phyloP scores from a whole-genome alignment of 306 rosid species.

The Mimosa pudica region DNA sequence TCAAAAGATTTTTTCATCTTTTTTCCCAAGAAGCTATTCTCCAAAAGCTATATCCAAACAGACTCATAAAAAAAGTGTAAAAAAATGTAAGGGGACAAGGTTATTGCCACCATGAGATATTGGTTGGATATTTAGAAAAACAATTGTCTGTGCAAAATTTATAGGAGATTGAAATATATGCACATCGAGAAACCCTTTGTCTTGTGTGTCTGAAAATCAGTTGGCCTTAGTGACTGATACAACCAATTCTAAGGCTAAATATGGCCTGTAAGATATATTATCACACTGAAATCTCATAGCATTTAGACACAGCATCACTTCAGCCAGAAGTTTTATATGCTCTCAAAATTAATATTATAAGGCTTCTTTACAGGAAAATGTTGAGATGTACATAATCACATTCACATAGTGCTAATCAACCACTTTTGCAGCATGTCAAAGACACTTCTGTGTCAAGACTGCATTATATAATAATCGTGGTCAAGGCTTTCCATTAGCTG shows the following conservation, averaged over 20 bases:
- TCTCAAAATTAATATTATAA: conserved; percentile 33
- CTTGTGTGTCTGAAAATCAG: background rate
- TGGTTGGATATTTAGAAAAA: background rate
- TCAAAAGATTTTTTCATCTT: too few species aligned
- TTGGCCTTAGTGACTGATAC: background rate
- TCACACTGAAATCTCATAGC: conserved; percentile 27
- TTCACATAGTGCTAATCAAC: conserved; percentile 25
- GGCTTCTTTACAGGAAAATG: conserved; percentile 40
- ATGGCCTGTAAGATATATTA: background rate
- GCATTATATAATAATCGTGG: background rate
- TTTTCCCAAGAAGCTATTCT: too few species aligned
- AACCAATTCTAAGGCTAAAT: background rate
- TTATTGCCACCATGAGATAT: background rate
- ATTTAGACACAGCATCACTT: conserved; percentile 30
- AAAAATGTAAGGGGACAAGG: background rate
- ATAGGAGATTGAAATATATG: background rate
- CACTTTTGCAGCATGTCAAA: conserved; percentile 5
- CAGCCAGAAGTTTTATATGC: conserved; percentile 30
- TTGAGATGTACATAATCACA: conserved; percentile 44
- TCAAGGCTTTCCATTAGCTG: conserved; percentile 54
- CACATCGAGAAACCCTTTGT: background rate
- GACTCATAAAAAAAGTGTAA: too few species aligned
- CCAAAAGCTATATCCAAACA: too few species aligned
- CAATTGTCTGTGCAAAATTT: background rate
- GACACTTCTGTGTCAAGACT: conserved; percentile 15